Conservation (phyloP, 148 eudicot genomes). For the Fagopyrum homotropicum region DNA sequence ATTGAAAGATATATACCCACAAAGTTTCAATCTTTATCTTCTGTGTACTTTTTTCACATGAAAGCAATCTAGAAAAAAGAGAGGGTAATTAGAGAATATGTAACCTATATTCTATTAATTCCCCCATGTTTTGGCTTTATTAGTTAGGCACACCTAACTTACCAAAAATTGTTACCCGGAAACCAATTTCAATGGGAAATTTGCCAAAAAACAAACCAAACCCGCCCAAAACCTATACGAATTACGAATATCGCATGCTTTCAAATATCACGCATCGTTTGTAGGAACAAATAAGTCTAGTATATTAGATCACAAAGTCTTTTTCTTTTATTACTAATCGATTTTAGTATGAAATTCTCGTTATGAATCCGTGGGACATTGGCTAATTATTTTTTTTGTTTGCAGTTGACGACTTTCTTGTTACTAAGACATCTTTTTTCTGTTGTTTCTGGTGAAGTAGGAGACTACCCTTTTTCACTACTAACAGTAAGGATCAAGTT, state of each 20-base stretch:
- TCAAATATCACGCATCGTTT: no score
- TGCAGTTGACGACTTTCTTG: constrained; percentile 57
- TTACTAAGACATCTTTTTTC: constrained; percentile 45
- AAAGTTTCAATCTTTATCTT: not conserved
- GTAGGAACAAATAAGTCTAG: no score
- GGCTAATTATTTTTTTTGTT: not conserved
- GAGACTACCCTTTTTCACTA: constrained; percentile 58
- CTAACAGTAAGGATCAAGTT: constrained; percentile 38
- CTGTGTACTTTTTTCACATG: not conserved
- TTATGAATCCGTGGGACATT: not conserved
- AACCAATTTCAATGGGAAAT: not conserved
- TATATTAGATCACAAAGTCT: no score
- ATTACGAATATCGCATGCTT: not conserved
- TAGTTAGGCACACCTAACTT: constrained; percentile 8
- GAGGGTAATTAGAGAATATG: not conserved
- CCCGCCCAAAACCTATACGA: not conserved
- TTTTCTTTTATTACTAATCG: no score
- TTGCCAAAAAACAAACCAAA: not conserved
- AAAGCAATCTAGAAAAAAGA: not conserved
- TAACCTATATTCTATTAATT: not conserved
- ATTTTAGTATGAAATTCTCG: no score
- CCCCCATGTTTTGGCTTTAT: not conserved
- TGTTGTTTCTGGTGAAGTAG: constrained; percentile 32
- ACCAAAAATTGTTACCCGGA: not conserved
- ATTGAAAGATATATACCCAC: no score